Percentiles rank a stretch among this genome's conserved stretches.
These are phyloP conservation scores for Ophiostoma angusticollis DNA, from an alignment of 2,329 filamentous ascomycete genomes.

Conservation along the genomic window DNA sequence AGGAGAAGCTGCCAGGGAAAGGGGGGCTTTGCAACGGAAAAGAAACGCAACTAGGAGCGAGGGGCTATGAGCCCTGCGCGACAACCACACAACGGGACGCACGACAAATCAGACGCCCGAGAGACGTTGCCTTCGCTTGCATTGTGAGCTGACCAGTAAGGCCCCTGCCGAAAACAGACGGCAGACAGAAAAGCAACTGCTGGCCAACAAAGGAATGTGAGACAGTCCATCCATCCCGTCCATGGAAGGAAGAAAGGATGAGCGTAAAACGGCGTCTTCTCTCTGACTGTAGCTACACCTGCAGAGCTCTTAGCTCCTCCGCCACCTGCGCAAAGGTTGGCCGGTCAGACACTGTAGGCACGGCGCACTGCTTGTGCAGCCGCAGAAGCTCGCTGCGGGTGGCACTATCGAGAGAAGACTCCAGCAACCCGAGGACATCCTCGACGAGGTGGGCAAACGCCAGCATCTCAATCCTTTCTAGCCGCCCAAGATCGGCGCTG, in stretches of 20 bases:
- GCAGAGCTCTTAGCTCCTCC: constrained; percentile 10
- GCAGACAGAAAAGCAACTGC: too few species aligned
- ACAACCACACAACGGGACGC: too few species aligned
- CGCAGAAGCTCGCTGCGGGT: constrained; percentile 16
- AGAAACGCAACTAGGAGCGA: too few species aligned
- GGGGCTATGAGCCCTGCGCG: too few species aligned
- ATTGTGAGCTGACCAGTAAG: too few species aligned
- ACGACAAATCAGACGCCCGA: too few species aligned
- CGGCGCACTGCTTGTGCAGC: constrained; percentile 20
- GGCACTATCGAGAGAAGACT: background rate
- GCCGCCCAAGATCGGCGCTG: constrained; percentile 3
- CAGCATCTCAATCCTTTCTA: constrained; percentile 33
- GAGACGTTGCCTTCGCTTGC: too few species aligned
- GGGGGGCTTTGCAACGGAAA: too few species aligned
- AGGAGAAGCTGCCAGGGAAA: too few species aligned
- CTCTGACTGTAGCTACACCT: background rate
- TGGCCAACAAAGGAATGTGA: too few species aligned
- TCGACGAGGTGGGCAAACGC: constrained; percentile 35
- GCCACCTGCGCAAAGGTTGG: constrained; percentile 22
- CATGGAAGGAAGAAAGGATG: background rate
- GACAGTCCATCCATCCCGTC: too few species aligned
- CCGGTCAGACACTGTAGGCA: constrained; percentile 16
- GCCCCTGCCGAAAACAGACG: too few species aligned
- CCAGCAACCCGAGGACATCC: constrained; percentile 27
- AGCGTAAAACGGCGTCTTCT: background rate